Evolutionary conservation across 495 filamentous ascomycete species (phyloP), one percentile per base, ranked within the genome.

Genomic region (Penicillium antarcticum): DNA sequence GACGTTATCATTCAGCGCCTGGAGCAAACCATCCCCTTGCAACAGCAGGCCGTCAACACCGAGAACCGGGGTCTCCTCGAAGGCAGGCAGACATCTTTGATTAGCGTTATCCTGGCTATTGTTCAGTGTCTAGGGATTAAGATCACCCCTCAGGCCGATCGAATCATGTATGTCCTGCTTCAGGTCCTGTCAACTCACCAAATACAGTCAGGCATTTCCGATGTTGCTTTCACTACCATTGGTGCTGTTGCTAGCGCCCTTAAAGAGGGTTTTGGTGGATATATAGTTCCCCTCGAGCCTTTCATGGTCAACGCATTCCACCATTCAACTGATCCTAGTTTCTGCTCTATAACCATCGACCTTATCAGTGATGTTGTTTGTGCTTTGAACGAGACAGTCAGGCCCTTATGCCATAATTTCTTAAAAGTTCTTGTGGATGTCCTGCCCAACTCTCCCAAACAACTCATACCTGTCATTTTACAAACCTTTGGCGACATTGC

Each of bases 401-500:
- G 92, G 71, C 95, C 92, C 41, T 97, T 83, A 75, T 98, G 94
- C 72, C 94, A 97, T 61, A 77, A 80, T 50, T 97, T 97, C 66
- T 97, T 98, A 95, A 97, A 97, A 72, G 86, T 89, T 61, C 78
- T 98, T 33, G 80, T 97, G 52, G 88, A 86, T 68, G 95, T 92
- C 63, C 80, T 98, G 9, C 81, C 69, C 61, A 70, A 65, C 23
- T 81, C 95, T 19, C 87, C 89, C 53, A 96, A 97, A 68, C 91
- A 96, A 68, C 95, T 97, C 71, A 96, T 97, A 78, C 94, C 94
- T 26, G 92, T 94, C 12, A 97, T 98, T 51, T 80, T 98, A 14
- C 92, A 97, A 67, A 96, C 89, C 61, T 97, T 98, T 65, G 95
- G 94, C 47, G 94, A 98, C 68, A 96, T 97, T 71, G 92, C 95